Base-by-base conservation (phyloP, 2,329 filamentous ascomycete genomes). In the Hirsutella minnesotensis region DNA sequence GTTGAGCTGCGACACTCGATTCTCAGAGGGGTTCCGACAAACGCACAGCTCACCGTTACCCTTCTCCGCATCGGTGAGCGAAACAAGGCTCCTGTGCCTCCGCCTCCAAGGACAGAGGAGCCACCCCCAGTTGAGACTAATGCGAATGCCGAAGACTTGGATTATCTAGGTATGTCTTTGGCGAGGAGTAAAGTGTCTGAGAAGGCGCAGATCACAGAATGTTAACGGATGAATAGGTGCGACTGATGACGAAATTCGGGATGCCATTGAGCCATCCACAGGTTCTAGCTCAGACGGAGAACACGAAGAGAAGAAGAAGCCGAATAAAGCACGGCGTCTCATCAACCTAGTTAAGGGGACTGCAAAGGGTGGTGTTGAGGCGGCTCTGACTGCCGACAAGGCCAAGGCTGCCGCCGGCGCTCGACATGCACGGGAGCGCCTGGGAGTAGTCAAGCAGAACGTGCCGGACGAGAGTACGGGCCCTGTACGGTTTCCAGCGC, bases 1-100 rank as follows among this genome's bases (percentile, higher is more conserved):
- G 67, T 90, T 15, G 80, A 88, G 53, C 63, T 87, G 10, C 73
- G 82, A 46, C 87, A 87, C 51, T 86, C 83, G 0, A 58, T 92
- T 1, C 75, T 94, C 40, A 86, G 83, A 55, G 85, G 86, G 3
- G 80, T 92, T 0, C 87, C 87, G 1, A 94, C 86, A 2, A 92
- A 94, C 56, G 85, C 86, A 3, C 87, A 94, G 55, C 74, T 94
- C 16, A 80, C 86, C 0, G 66, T 94, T 22, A 94, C 86, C 0
- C 70, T 94, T 2, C 75, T 94, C 10, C 82, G 87, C 5, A 79
- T 90, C 24, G 86, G 86, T 34, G 87, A 94, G 61, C 77, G 76
- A 10, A 89, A 89, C 62, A 83, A 84, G 50, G 81, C 84, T 0
- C 87, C 87, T 0, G 62, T 94, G 0, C 85, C 86, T 0, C 79